Evolutionary conservation across 2,329 filamentous ascomycete species (phyloP), one percentile per base, ranked within the genome.

Genomic region (Hyphodiscus sp.): DNA sequence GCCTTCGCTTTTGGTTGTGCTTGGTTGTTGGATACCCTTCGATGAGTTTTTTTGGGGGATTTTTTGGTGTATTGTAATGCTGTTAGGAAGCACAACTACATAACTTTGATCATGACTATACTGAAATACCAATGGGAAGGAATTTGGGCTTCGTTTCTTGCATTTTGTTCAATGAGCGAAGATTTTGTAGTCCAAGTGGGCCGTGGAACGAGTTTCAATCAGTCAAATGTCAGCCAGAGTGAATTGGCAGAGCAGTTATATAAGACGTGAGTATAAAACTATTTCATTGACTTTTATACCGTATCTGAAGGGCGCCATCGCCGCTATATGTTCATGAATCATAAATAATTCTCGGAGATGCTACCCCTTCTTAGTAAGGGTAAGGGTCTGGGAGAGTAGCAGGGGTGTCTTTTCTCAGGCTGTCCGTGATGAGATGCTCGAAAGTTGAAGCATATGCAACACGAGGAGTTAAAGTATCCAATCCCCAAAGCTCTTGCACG

Each of bases 401-500:
- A 16, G 61, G 61, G 3, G 62, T 62, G 53, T 65, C 59, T 16
- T n/a, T 44, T 26, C 63, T 60, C n/a, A 46, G 49, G 30, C 51
- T 49, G 44, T 61, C 55, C 9, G 56, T 61, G 43, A 66, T 64
- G 52, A 66, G 53, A 46, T 62, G 55, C 45, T 64, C 63, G 57
- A 66, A 66, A 1, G 59, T 63, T 47, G 48, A 44, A 26, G 52
- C 56, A 38, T 58, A 65, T 10, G 33, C 41, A 2, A 65, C 61
- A 19, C 63, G 50, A 3, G 53, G 54, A 20, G 61, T 65, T 51
- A 66, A 55, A 38, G 53, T 54, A 5, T 64, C 63, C 47, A 66
- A 38, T 1, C 54, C 70, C 69, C 72, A 76, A 19, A 76, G 68
- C 48, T 74, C 68, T 23, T 69, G 66, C 20, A 76, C 59, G 20